A percentile compares a stretch with the other conserved stretches of the same genome.
These are phyloP conservation scores for Pseudognaphalium luteoalbum DNA, from an alignment of 129 eudicot genomes.

Conservation along the genomic window DNA sequence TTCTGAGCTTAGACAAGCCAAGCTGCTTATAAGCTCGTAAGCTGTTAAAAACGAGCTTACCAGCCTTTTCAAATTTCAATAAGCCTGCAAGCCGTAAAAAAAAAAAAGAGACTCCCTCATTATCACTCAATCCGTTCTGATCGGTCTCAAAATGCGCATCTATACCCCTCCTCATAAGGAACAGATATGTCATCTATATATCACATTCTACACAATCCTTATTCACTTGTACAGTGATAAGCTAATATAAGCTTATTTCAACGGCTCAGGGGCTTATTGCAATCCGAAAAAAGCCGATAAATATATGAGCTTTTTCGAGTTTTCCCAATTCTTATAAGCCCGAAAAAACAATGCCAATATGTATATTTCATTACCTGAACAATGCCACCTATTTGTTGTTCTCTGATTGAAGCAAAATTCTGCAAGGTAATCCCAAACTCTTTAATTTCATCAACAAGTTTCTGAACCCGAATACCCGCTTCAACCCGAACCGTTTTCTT, in stretches of 20 bases:
- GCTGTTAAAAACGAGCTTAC: too few relatives aligned
- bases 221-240: too few relatives aligned
- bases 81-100: too few relatives aligned
- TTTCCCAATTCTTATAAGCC: not conserved
- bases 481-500: conserved; percentile 79
- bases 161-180: not conserved
- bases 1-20: too few relatives aligned
- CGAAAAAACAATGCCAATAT: not conserved
- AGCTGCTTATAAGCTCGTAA: too few relatives aligned
- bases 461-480: conserved; percentile 87
- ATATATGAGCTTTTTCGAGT: not conserved
- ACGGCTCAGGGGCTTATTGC: not conserved
- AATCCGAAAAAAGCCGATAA: not conserved
- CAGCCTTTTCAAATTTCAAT: too few relatives aligned
- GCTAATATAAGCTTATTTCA: not conserved
- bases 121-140: not conserved
- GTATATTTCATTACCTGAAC: conserved; percentile 50
- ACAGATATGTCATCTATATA: not conserved
- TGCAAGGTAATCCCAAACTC: conserved; percentile 83
- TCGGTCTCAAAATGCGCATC: too few relatives aligned
- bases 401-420: conserved; percentile 93
- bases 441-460: conserved; percentile 85
- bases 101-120: too few relatives aligned
- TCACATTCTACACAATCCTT: too few relatives aligned
- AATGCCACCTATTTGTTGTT: conserved; percentile 95